Percentiles rank a stretch among this genome's conserved stretches.
phyloP scores from a whole-genome alignment of 768 basidiomycete species.

The Tephrocybe sp. region DNA sequence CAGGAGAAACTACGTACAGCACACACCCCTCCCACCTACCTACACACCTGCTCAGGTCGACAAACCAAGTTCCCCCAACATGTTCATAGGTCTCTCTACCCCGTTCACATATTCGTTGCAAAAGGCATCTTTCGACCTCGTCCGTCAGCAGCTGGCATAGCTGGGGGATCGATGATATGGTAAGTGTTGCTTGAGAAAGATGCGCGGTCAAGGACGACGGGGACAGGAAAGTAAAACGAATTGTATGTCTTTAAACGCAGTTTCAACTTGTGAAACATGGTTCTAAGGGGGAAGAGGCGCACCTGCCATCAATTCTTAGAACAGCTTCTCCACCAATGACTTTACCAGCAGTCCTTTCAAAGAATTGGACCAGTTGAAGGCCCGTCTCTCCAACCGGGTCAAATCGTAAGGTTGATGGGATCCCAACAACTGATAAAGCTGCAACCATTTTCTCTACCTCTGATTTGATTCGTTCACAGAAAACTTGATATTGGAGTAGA shows the following conservation, averaged over 20 bases:
- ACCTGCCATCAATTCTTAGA: constrained; percentile 71
- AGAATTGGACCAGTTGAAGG: constrained; percentile 49
- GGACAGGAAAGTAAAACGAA: constrained; percentile 74
- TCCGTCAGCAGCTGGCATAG: constrained; percentile 72
- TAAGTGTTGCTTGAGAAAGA: constrained; percentile 74
- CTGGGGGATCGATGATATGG: constrained; percentile 75
- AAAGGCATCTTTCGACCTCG: constrained; percentile 72
- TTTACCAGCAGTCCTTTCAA: constrained; percentile 38
- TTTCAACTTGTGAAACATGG: background rate
- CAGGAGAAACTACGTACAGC: constrained; percentile 48
- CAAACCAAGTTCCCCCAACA: constrained; percentile 74
- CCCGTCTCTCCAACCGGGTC: constrained; percentile 70
- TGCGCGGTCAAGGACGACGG: constrained; percentile 79
- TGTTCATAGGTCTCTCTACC: constrained; percentile 53
- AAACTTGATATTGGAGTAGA: constrained; percentile 75
- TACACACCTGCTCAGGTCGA: constrained; percentile 70
- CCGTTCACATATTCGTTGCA: constrained; percentile 67
- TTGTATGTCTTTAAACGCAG: constrained; percentile 50
- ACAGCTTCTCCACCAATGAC: constrained; percentile 71
- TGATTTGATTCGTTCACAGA: constrained; percentile 59
- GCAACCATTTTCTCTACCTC: constrained; percentile 54
- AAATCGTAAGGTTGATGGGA: constrained; percentile 57
- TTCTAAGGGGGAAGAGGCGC: constrained; percentile 10
- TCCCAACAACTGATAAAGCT: constrained; percentile 53
- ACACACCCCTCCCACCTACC: constrained; percentile 82